Evolutionary conservation across 805 yeast genomes (phyloP).

Genomic region (Metschnikowia cerradonensis): DNA sequence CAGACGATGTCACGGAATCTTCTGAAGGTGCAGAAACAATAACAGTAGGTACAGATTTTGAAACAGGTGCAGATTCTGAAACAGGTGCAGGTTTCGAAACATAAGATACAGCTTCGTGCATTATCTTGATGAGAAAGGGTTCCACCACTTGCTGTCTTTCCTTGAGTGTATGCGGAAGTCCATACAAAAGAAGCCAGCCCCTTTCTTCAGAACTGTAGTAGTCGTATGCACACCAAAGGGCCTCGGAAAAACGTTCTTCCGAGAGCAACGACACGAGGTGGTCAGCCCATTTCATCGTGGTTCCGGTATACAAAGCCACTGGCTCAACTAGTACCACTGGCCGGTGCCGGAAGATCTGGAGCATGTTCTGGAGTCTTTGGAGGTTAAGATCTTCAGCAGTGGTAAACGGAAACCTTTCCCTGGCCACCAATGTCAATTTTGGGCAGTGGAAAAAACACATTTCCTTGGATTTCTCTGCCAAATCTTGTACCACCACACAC

Average conservation of each 20-base stretch:
- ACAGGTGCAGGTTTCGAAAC: too few relatives aligned
- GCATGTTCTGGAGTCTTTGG: constrained; percentile 10
- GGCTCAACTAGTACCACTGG: constrained; percentile 19
- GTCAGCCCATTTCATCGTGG: constrained; percentile 69
- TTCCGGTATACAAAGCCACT: constrained; percentile 50
- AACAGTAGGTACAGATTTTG: too few relatives aligned
- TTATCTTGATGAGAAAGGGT: constrained; percentile 53
- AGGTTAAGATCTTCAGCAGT: constrained; percentile 19
- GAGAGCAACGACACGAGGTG: constrained; percentile 46
- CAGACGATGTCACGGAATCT: too few relatives aligned
- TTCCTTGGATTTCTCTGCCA: neutral
- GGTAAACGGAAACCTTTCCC: constrained; percentile 32
- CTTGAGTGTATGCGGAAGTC: constrained; percentile 48
- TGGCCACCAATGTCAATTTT: constrained; percentile 14
- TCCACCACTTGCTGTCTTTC: constrained; percentile 47
- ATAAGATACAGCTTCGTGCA: constrained; percentile 34
- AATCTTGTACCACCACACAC: constrained; percentile 18
- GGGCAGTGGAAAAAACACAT: constrained; percentile 7
- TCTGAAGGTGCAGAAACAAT: too few relatives aligned
- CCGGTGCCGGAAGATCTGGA: constrained; percentile 23
- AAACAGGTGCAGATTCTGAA: too few relatives aligned
- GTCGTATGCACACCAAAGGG: constrained; percentile 51
- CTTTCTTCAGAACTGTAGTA: constrained; percentile 46
- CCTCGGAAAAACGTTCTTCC: constrained; percentile 46
- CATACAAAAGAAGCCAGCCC: constrained; percentile 48